A percentile compares a stretch with the other conserved stretches of the same genome.
Evolutionary conservation across 257 asterid species (phyloP).

Genomic region (Jaltomata sinuosa): DNA sequence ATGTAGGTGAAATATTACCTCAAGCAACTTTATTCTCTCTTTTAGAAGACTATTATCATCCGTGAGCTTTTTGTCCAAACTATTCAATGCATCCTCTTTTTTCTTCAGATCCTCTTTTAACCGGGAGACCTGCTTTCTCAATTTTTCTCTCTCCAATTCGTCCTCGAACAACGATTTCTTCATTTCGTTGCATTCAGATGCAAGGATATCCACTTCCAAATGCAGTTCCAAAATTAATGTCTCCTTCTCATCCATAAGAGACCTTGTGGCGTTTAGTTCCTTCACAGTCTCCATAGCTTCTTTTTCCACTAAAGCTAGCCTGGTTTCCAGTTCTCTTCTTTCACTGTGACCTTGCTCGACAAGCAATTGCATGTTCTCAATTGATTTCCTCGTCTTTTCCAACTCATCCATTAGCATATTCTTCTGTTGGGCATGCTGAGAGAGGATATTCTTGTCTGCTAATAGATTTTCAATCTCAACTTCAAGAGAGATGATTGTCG

Average conservation of each 20-base stretch:
- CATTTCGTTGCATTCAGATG: conserved; percentile 31
- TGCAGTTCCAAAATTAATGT: conserved; percentile 24
- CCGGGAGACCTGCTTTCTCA: conserved; percentile 41
- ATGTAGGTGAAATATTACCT: conserved; percentile 44
- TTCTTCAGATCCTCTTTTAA: conserved; percentile 45
- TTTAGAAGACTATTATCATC: conserved; percentile 34
- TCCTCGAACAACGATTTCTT: conserved; percentile 24
- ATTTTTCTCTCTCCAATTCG: conserved; percentile 53
- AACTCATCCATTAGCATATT: conserved; percentile 34
- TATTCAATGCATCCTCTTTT: conserved; percentile 46
- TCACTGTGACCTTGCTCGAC: conserved; percentile 35
- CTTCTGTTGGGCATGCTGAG: conserved; percentile 30
- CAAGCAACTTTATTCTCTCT: conserved; percentile 71
- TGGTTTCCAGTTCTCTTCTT: conserved; percentile 38
- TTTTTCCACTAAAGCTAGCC: conserved; percentile 19
- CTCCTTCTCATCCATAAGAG: conserved; percentile 50
- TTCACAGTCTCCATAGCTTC: conserved; percentile 28
- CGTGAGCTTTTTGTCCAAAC: conserved; percentile 50
- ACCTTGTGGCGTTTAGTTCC: conserved; percentile 30
- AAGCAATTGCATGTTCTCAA: conserved; percentile 36
- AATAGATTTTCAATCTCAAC: background rate
- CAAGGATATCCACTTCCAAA: conserved; percentile 41
- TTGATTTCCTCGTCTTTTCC: conserved; percentile 32
- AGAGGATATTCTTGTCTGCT: conserved; percentile 8
- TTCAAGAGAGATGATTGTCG: background rate